These are phyloP conservation scores for Penicillium occitanis DNA, from an alignment of 2,329 filamentous ascomycete species.

Conservation along the genomic window DNA sequence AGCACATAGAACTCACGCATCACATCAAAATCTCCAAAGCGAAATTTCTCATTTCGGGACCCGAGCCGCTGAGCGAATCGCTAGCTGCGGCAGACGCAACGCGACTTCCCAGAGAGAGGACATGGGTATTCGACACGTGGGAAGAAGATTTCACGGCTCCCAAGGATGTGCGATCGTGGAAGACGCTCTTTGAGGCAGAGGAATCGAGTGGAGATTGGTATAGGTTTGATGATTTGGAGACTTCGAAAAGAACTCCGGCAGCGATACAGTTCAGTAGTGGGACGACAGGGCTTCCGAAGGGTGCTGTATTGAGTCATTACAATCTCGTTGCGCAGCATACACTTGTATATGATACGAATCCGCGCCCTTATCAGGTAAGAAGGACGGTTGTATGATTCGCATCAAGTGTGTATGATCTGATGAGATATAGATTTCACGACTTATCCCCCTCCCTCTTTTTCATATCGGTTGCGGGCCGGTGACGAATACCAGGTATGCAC, in stretches of 20 bases:
- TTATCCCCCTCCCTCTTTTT: neutral
- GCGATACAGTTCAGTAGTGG: neutral
- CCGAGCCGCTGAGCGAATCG: slow-evolving; percentile 44
- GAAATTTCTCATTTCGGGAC: slow-evolving; percentile 50
- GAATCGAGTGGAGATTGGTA: neutral
- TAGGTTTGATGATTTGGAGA: slow-evolving; percentile 1
- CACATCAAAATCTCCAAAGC: slow-evolving; percentile 49
- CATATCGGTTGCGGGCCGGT: neutral
- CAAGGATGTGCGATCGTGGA: neutral
- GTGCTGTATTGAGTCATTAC: neutral
- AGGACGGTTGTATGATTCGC: neutral
- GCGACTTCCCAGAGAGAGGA: neutral
- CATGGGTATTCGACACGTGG: neutral
- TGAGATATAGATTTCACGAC: neutral
- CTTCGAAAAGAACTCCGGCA: neutral
- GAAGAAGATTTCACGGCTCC: neutral
- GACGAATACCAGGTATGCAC: neutral
- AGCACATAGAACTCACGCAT: slow-evolving; percentile 48
- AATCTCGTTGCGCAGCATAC: slow-evolving; percentile 1
- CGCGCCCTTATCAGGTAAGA: neutral
- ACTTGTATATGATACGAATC: neutral
- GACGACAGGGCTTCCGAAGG: neutral
- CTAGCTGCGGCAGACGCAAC: slow-evolving; percentile 35
- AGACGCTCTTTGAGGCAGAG: neutral
- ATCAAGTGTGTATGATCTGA: neutral